Conservation (phyloP, 352 stramenopile species). For the Phytophthora niederhauseri region DNA sequence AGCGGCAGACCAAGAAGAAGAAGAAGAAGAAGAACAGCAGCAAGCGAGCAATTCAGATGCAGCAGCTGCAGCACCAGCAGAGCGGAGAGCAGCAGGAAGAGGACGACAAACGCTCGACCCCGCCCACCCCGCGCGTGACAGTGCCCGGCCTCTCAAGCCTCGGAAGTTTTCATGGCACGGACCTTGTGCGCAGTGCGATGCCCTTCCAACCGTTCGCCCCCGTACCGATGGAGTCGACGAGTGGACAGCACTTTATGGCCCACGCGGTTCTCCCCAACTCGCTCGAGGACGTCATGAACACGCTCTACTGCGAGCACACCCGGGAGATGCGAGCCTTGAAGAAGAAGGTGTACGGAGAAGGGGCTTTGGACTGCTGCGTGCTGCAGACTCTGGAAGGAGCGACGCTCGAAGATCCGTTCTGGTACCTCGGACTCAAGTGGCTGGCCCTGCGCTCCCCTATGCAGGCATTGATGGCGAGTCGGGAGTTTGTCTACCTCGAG, state of each 20-base stretch:
- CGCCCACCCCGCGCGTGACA: conserved; percentile 26
- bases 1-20: conserved; percentile 46
- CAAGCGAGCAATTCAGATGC: neutral
- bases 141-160: conserved; percentile 34
- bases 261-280: conserved; percentile 56
- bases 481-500: conserved; percentile 77
- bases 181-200: conserved; percentile 11
- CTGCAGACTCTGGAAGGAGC: conserved; percentile 69
- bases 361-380: conserved; percentile 64
- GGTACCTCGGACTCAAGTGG: conserved; percentile 82
- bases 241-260: conserved; percentile 68
- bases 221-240: conserved; percentile 33
- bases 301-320: conserved; percentile 65
- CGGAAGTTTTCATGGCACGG: conserved; percentile 27
- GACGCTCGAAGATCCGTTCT: conserved; percentile 72
- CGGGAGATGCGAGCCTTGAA: conserved; percentile 50
- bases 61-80: neutral
- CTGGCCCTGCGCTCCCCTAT: conserved; percentile 68
- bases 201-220: conserved; percentile 24
- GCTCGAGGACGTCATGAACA: conserved; percentile 72
- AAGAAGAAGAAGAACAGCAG: conserved; percentile 23
- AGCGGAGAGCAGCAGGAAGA: conserved; percentile 15
- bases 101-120: conserved; percentile 26
- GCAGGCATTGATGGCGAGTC: conserved; percentile 59
- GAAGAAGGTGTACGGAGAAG: conserved; percentile 51